These are phyloP conservation scores for Diospyros kaki DNA, from an alignment of 148 eudicot species.

Conservation along the genomic window DNA sequence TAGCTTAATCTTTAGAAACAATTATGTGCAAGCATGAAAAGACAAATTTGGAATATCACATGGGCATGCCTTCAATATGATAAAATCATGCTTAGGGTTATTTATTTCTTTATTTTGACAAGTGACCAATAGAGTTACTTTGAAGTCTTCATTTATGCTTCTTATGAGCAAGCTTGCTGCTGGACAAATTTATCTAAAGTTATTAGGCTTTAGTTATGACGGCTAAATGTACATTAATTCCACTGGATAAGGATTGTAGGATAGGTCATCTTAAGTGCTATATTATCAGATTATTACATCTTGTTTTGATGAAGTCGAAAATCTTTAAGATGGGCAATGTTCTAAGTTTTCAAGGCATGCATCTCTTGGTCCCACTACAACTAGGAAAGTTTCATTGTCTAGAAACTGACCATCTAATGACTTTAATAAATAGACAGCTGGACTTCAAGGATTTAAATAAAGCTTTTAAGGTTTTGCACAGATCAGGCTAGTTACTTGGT, in stretches of 20 bases:
- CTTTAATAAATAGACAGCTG: background rate
- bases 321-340: no score
- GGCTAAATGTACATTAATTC: background rate
- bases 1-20: background rate
- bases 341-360: no score
- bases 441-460: no score
- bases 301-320: no score
- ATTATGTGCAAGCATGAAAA: background rate
- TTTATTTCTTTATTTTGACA: background rate
- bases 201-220: background rate
- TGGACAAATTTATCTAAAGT: background rate
- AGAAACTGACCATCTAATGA: background rate
- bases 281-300: no score
- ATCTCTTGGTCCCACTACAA: no score
- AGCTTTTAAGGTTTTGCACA: no score
- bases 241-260: background rate
- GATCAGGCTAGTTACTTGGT: background rate
- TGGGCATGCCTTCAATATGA: background rate
- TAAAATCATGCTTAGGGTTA: background rate
- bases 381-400: no score
- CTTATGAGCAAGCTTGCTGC: background rate
- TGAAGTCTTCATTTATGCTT: background rate
- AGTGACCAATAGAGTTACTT: no score
- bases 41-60: background rate
- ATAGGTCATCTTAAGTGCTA: no score